Conservation (phyloP, 768 basidiomycete genomes). For the Hemileccinum rubropunctum region DNA sequence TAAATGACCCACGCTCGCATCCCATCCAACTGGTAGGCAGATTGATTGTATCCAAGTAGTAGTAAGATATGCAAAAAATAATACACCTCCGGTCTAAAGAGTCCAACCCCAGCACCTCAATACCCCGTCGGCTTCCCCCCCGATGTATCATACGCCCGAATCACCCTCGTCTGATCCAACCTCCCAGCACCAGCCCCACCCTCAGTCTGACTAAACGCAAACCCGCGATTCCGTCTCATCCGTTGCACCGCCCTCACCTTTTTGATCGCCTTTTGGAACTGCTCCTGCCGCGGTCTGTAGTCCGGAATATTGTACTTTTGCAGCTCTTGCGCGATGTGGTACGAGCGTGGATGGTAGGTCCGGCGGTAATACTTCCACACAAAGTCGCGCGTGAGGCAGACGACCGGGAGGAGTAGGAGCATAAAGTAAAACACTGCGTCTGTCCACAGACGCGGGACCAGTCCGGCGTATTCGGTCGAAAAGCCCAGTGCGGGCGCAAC, state of each 20-base stretch:
- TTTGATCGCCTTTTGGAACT: conserved; percentile 99
- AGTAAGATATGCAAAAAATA: background rate
- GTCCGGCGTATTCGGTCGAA: conserved; percentile 85
- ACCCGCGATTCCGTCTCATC: conserved; percentile 94
- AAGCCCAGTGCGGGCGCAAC: conserved; percentile 86
- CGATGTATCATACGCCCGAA: conserved; percentile 86
- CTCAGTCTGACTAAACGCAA: conserved; percentile 98
- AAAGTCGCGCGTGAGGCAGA: conserved; percentile 87
- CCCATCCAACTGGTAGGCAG: too few species aligned
- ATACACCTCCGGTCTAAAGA: background rate
- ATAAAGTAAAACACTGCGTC: conserved; percentile 88
- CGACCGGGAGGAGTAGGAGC: conserved; percentile 75
- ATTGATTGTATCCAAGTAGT: too few species aligned
- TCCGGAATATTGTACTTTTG: conserved; percentile 98
- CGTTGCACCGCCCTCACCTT: conserved; percentile 99
- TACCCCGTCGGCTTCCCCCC: conserved; percentile 76
- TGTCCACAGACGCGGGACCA: conserved; percentile 89
- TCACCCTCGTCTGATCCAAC: conserved; percentile 85
- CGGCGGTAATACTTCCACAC: conserved; percentile 97
- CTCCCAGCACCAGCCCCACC: conserved; percentile 45
- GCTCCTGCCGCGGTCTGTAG: conserved; percentile 95
- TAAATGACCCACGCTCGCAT: too few species aligned
- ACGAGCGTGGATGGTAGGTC: conserved; percentile 88
- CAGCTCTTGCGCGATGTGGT: conserved; percentile 98
- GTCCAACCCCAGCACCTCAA: conserved; percentile 26